Evolutionary conservation across 2,329 filamentous ascomycete species (phyloP).

Genomic region (Epicoccum sorghinum): DNA sequence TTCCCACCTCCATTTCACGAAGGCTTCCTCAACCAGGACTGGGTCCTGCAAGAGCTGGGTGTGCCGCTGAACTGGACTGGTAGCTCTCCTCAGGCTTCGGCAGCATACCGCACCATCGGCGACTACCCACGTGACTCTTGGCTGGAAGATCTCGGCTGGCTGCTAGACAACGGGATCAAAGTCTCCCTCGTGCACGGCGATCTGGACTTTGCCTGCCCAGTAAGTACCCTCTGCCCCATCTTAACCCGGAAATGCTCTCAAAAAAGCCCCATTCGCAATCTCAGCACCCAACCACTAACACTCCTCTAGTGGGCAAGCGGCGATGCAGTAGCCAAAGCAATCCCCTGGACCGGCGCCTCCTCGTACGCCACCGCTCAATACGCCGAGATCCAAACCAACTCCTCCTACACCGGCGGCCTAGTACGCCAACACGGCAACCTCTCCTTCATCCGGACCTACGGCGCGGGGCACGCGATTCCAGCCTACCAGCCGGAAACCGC

Average conservation of each 20-base stretch:
- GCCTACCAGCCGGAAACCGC: constrained; percentile 54
- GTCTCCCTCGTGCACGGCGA: constrained; percentile 28
- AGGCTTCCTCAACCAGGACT: constrained; percentile 52
- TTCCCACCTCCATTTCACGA: constrained; percentile 27
- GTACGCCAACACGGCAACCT: constrained; percentile 47
- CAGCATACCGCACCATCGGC: constrained; percentile 42
- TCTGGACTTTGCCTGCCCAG: constrained; percentile 54
- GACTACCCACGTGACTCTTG: constrained; percentile 53
- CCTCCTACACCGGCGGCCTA: constrained; percentile 51
- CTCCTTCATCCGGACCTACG: constrained; percentile 47
- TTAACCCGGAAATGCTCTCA: too few species aligned
- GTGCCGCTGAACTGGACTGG: constrained; percentile 58
- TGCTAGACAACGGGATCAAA: constrained; percentile 54
- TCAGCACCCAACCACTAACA: constrained; percentile 25
- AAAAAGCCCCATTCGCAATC: too few species aligned
- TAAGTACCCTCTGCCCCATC: constrained; percentile 1
- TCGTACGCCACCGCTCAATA: constrained; percentile 32
- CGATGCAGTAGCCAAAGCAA: constrained; percentile 46
- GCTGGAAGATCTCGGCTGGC: constrained; percentile 38
- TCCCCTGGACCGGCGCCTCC: constrained; percentile 45
- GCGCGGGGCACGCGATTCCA: constrained; percentile 50
- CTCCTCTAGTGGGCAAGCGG: constrained; percentile 45
- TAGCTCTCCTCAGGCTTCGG: constrained; percentile 23
- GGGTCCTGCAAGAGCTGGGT: constrained; percentile 63
- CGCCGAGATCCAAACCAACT: constrained; percentile 44